Evolutionary conservation across 148 eudicot species (phyloP).

Genomic region (Heliosperma pusillum): DNA sequence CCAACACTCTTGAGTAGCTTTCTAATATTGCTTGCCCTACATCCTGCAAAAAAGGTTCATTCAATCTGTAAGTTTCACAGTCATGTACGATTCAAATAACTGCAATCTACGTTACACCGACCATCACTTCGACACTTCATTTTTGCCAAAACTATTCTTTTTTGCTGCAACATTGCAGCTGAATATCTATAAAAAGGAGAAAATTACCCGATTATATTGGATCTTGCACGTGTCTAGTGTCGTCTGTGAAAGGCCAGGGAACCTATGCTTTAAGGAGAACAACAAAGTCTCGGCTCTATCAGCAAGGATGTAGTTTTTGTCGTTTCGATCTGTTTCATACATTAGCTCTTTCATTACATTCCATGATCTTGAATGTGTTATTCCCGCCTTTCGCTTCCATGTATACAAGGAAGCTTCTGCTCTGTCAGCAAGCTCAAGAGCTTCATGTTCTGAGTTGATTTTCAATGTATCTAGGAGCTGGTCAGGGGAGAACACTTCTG

Average conservation of each 20-base stretch:
- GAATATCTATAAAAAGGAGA: too few species aligned
- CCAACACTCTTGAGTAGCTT: constrained; percentile 96
- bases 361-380: constrained; percentile 74
- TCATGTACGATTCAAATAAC: too few species aligned
- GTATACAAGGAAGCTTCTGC: constrained; percentile 82
- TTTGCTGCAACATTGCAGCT: too few species aligned
- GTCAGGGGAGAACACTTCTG: constrained; percentile 72
- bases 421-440: constrained; percentile 87
- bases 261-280: constrained; percentile 73
- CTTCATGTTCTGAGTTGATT: constrained; percentile 82
- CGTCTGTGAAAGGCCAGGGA: constrained; percentile 90
- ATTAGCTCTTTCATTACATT: constrained; percentile 58
- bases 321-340: constrained; percentile 56
- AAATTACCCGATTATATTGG: constrained; percentile 68
- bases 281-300: constrained; percentile 71
- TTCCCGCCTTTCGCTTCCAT: constrained; percentile 76
- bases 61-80: neutral
- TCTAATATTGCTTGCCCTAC: constrained; percentile 91
- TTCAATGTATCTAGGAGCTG: constrained; percentile 61
- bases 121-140: too few species aligned
- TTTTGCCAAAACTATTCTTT: too few species aligned
- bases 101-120: neutral
- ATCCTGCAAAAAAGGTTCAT: constrained; percentile 48
- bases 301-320: constrained; percentile 70
- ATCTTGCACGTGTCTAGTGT: constrained; percentile 91